Base-by-base conservation (phyloP, 2,329 filamentous ascomycete species). In the Phialocephala subalpina region DNA sequence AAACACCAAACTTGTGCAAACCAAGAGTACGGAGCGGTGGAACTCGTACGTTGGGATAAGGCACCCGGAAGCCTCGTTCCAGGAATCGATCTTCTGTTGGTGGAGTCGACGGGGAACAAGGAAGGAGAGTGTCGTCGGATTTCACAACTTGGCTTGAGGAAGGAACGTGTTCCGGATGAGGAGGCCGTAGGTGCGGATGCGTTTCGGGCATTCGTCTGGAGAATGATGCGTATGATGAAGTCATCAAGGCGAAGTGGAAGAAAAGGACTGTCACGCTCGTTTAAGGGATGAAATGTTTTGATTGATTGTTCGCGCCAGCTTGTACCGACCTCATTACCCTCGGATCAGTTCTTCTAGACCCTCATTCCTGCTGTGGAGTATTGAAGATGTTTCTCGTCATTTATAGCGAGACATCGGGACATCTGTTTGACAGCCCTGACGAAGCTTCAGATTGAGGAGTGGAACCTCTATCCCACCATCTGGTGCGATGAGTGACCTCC, bases 221-320 rank as follows among this genome's bases (percentile, higher is more conserved):
- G 35, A 69, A 64, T 49, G 42, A 63, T 8, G 67, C 65, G 7
- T 67, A 65, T 57, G 63, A 66, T 18, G 65, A 69, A 20, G 60
- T 67, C 18, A 36, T 62, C 14, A 62, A 64, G 20, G 60, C 47
- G 14, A 69, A 63, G 16, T 65, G 58, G 40, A 64, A 60, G 20
- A 69, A 67, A 29, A 64, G 45, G 40, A 64, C 53, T 2, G 35
- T 69, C 18, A 69, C 40, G 5, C 52, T 69, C 14, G 53, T 69
- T 29, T 68, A 63, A 49, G 20, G 86, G 2, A 84, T 75, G 67
- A 85, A 72, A 68, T 86, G 38, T 16, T 42, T 42, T 42, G 38
- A 14, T 42, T 42, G 18, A 14, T 12, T 42, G 4, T 42, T 14
- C 38, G 14, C 38, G 38, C 42, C 20, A 20, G 42, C 42, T 8